phyloP scores from a whole-genome alignment of 2,329 filamentous ascomycete species.

The Plectosphaerella cucumerina region DNA sequence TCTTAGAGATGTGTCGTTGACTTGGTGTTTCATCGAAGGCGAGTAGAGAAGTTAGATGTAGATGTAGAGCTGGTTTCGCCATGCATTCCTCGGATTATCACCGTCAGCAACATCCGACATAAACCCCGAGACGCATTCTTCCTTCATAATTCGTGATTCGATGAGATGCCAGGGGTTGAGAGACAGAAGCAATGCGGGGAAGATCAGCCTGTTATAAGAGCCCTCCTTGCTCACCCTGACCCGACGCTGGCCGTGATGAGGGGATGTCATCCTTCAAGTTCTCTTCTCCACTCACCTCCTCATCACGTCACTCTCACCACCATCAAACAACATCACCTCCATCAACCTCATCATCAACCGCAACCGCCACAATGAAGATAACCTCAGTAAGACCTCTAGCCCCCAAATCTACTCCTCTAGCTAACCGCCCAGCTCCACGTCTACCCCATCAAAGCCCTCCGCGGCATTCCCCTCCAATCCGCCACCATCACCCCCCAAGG shows the following conservation, averaged over 20 bases:
- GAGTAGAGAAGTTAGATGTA: neutral
- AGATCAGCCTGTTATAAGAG: neutral
- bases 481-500: constrained; percentile 58
- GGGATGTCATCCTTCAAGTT: too few species aligned
- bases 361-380: neutral
- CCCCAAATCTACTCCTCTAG: neutral
- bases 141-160: neutral
- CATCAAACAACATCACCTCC: too few species aligned
- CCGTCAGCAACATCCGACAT: too few species aligned
- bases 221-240: neutral
- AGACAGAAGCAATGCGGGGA: neutral
- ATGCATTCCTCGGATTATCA: too few species aligned
- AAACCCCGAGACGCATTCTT: too few species aligned
- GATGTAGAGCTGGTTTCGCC: too few species aligned
- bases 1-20: neutral
- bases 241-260: constrained; percentile 1
- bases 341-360: neutral
- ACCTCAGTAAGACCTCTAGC: neutral
- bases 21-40: neutral
- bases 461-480: constrained; percentile 49
- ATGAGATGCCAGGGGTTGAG: neutral
- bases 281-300: too few species aligned
- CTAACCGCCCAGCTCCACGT: constrained; percentile 46
- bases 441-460: constrained; percentile 72
- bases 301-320: too few species aligned